A percentile compares a stretch with the other conserved stretches of the same genome.
Conservation (phyloP, 331 rosid species). For the Telfairia occidentalis region DNA sequence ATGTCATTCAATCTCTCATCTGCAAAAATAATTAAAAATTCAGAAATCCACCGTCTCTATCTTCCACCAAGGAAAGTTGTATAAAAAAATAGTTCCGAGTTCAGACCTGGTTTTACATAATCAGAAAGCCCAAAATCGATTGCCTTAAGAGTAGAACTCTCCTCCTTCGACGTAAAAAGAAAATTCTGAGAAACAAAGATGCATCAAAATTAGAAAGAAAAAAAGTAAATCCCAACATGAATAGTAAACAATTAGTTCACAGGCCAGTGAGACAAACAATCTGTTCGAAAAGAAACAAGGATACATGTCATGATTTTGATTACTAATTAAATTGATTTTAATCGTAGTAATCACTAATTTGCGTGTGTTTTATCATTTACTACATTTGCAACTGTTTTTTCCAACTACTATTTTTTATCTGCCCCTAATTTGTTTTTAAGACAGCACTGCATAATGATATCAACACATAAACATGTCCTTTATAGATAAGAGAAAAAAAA, state of each 20-base stretch:
- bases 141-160: constrained; percentile 56
- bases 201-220: background rate
- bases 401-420: background rate
- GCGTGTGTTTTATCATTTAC: background rate
- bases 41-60: constrained; percentile 7
- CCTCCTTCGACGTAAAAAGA: constrained; percentile 63
- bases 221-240: background rate
- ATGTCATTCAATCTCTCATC: constrained; percentile 90
- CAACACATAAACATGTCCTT: background rate
- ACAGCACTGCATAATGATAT: background rate
- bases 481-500: background rate
- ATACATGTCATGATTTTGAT: background rate
- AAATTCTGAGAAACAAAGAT: constrained; percentile 62
- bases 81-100: background rate
- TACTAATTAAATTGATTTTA: background rate
- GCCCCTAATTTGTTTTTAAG: background rate
- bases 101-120: constrained; percentile 81
- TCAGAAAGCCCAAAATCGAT: constrained; percentile 93
- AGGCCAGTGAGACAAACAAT: background rate
- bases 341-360: background rate
- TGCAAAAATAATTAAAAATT: constrained; percentile 24
- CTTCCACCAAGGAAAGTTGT: background rate
- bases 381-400: background rate
- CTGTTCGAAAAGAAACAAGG: background rate
- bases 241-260: background rate